Evolutionary conservation across 495 filamentous ascomycete genomes (phyloP).

Genomic region (Talaromyces proteolyticus): DNA sequence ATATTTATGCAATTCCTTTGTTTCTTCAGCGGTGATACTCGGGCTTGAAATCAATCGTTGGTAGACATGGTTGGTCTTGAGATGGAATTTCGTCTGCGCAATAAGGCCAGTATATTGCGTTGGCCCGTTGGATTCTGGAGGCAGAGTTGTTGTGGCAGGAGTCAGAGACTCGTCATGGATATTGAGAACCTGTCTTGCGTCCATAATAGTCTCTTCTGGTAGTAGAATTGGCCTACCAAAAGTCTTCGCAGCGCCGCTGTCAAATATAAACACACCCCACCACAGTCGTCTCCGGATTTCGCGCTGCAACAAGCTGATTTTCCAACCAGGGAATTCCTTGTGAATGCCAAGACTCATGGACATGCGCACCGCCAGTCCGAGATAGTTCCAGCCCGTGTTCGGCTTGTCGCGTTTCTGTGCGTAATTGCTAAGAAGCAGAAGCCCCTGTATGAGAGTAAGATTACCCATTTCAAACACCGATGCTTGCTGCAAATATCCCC

Average conservation of each 20-base stretch:
- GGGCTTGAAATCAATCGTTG: conserved; percentile 44
- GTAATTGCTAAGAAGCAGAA: conserved; percentile 47
- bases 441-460: conserved; percentile 43
- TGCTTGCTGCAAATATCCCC: conserved; percentile 31
- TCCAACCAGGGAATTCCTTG: conserved; percentile 50
- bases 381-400: conserved; percentile 51
- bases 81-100: conserved; percentile 42
- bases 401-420: conserved; percentile 51
- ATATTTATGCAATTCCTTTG: conserved; percentile 35
- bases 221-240: conserved; percentile 42
- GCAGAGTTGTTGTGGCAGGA: conserved; percentile 32
- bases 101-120: conserved; percentile 46
- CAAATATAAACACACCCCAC: conserved; percentile 45
- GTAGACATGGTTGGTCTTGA: conserved; percentile 44
- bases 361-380: conserved; percentile 45
- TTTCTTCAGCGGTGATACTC: conserved; percentile 39
- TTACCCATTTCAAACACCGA: conserved; percentile 47
- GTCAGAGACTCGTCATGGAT: conserved; percentile 42
- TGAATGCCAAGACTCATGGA: conserved; percentile 49
- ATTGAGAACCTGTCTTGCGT: conserved; percentile 40
- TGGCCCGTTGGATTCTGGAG: conserved; percentile 33
- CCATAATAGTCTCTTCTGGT: conserved; percentile 40
- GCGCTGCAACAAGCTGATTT: conserved; percentile 43
- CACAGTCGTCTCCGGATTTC: conserved; percentile 39
- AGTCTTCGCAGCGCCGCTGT: conserved; percentile 41